Percentiles rank a stretch among this genome's conserved stretches.
Evolutionary conservation across 208 protist species (phyloP).

Genomic region (Leishmania major): DNA sequence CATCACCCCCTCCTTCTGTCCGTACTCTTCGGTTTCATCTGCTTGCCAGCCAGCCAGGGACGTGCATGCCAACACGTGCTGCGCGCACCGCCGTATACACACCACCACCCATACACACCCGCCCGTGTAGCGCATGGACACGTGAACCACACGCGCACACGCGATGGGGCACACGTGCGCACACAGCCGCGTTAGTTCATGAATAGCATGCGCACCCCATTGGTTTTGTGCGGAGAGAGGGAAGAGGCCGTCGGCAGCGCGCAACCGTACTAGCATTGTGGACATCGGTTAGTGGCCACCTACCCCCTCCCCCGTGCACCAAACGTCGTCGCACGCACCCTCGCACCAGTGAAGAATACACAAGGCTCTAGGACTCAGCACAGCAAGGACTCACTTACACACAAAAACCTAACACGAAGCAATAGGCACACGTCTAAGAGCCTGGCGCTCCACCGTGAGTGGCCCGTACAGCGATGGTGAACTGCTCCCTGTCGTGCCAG

Average conservation of each 20-base stretch:
- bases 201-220: not conserved
- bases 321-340: not conserved
- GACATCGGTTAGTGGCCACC: not conserved
- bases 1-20: not conserved
- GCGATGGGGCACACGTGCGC: not conserved
- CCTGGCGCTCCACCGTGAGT: slow-evolving; percentile 39
- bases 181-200: not conserved
- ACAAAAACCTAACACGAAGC: not conserved
- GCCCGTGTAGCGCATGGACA: not conserved
- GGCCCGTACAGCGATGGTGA: slow-evolving; percentile 58
- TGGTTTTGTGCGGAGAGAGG: not conserved
- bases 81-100: not conserved
- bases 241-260: not conserved
- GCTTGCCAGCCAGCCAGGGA: not conserved
- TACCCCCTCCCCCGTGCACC: not conserved
- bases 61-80: not conserved
- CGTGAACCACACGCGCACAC: not conserved
- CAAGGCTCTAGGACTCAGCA: slow-evolving; percentile 3
- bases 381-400: not conserved
- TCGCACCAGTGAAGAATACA: not conserved
- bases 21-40: not conserved
- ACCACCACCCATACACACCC: not conserved
- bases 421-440: not conserved
- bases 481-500: slow-evolving; percentile 85
- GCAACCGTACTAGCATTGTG: not conserved